A percentile compares a stretch with the other conserved stretches of the same genome.
These are phyloP conservation scores for Lachnellula cervina DNA, from an alignment of 2,329 filamentous ascomycete genomes.

Conservation along the genomic window DNA sequence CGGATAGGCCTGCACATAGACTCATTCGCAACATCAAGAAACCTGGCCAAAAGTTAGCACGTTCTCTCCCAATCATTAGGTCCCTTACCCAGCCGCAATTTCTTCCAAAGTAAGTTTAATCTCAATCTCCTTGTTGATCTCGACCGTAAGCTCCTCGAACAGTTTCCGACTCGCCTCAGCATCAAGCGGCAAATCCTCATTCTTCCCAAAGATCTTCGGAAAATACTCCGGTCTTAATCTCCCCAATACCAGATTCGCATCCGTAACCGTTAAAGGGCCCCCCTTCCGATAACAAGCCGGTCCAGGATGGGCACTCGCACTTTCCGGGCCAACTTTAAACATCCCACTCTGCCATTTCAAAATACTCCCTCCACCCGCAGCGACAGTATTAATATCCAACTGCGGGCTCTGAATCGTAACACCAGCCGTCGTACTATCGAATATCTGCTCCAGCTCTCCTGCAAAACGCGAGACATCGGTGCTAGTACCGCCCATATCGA, in stretches of 20 bases:
- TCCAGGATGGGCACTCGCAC: slow-evolving; percentile 68
- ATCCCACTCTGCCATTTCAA: slow-evolving; percentile 66
- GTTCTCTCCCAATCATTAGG: slow-evolving; percentile 22
- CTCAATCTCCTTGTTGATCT: slow-evolving; percentile 68
- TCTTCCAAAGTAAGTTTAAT: slow-evolving; percentile 62
- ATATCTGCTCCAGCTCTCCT: slow-evolving; percentile 64
- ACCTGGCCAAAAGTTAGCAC: slow-evolving; percentile 42
- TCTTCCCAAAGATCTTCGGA: slow-evolving; percentile 86
- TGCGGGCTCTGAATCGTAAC: slow-evolving; percentile 75
- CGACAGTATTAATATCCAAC: slow-evolving; percentile 69
- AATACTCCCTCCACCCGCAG: slow-evolving; percentile 41
- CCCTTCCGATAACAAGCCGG: slow-evolving; percentile 88
- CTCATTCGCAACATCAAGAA: slow-evolving; percentile 87
- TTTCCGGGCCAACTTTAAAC: slow-evolving; percentile 64
- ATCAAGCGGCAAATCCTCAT: slow-evolving; percentile 77
- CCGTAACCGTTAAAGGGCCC: slow-evolving; percentile 82
- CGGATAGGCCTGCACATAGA: slow-evolving; percentile 87
- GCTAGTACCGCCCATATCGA: slow-evolving; percentile 60
- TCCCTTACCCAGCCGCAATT: slow-evolving; percentile 45
- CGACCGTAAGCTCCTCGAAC: slow-evolving; percentile 68
- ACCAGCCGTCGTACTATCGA: slow-evolving; percentile 73
- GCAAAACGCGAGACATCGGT: slow-evolving; percentile 64
- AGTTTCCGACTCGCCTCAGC: slow-evolving; percentile 66
- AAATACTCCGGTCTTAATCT: slow-evolving; percentile 83
- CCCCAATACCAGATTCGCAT: slow-evolving; percentile 82